phyloP scores from a whole-genome alignment of 2,329 filamentous ascomycete species.

The Xylariaceae sp. region DNA sequence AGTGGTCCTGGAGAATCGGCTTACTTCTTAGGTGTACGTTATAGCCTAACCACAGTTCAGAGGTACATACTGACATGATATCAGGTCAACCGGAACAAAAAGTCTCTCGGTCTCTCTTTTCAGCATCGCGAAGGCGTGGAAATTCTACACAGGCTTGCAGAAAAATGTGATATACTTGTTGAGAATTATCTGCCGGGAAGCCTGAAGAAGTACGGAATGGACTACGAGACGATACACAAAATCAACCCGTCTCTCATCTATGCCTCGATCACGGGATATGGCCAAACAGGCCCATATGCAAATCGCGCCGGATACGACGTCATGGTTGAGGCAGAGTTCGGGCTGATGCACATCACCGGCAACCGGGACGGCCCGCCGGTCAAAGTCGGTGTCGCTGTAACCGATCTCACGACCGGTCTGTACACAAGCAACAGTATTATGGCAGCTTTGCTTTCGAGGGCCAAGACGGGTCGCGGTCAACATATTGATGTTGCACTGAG shows the following conservation, averaged over 20 bases:
- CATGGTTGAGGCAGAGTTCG: constrained; percentile 98
- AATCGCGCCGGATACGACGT: constrained; percentile 93
- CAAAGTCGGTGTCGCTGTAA: constrained; percentile 96
- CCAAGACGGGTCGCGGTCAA: constrained; percentile 74
- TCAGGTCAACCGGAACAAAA: constrained; percentile 95
- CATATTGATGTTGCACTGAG: constrained; percentile 89
- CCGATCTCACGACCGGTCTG: constrained; percentile 88
- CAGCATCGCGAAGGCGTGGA: constrained; percentile 78
- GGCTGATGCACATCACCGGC: constrained; percentile 97
- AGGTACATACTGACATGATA: constrained; percentile 2
- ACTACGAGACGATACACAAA: constrained; percentile 73
- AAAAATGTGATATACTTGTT: constrained; percentile 85
- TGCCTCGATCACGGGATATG: constrained; percentile 94
- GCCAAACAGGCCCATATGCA: constrained; percentile 88
- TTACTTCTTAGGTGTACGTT: constrained; percentile 80
- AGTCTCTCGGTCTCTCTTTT: constrained; percentile 87
- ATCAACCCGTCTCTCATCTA: constrained; percentile 90
- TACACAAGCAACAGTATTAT: constrained; percentile 96
- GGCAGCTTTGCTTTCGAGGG: constrained; percentile 79
- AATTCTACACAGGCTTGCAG: constrained; percentile 79
- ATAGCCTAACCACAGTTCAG: not conserved
- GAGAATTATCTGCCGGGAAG: constrained; percentile 94
- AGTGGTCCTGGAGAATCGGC: constrained; percentile 84
- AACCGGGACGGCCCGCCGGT: constrained; percentile 83
- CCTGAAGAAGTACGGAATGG: constrained; percentile 85